phyloP scores from a whole-genome alignment of 768 basidiomycete species.

The Clavulina sp. region DNA sequence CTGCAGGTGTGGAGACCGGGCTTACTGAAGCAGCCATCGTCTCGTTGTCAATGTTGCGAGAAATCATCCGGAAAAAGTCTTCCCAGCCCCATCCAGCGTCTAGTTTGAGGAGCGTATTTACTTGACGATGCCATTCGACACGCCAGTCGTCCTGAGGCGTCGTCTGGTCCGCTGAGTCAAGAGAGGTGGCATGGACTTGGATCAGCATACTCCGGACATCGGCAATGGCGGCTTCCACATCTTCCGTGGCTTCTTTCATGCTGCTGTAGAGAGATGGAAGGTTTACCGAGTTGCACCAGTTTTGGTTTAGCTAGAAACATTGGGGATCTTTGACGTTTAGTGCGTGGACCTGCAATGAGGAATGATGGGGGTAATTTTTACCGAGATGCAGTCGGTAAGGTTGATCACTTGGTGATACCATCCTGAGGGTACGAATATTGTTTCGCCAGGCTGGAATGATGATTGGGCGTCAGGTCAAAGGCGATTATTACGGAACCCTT shows the following conservation, averaged over 20 bases:
- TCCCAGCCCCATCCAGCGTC: constrained; percentile 12
- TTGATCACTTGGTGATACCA: constrained; percentile 12
- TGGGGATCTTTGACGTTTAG: too few relatives aligned
- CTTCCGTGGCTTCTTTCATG: constrained; percentile 5
- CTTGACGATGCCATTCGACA: constrained; percentile 9
- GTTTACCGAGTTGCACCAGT: constrained; percentile 13
- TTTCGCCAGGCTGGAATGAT: neutral
- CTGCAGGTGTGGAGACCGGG: neutral
- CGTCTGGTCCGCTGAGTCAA: neutral
- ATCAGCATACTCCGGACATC: constrained; percentile 11
- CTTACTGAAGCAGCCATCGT: neutral
- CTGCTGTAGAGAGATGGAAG: constrained; percentile 11
- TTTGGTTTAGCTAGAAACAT: constrained; percentile 3
- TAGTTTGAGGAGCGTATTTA: constrained; percentile 10
- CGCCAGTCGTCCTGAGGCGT: constrained; percentile 6
- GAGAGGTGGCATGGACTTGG: neutral
- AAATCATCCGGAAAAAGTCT: constrained; percentile 1
- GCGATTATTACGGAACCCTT: neutral
- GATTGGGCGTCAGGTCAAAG: neutral
- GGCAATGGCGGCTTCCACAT: constrained; percentile 9
- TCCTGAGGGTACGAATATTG: constrained; percentile 10
- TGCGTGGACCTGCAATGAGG: constrained; percentile 8
- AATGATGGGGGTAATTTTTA: constrained; percentile 9
- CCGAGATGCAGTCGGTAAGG: constrained; percentile 1
- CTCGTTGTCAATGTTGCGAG: neutral